Percentiles rank a stretch among this genome's conserved stretches.
Conservation (phyloP, 441 rosid species). For the Jatropha multifida region DNA sequence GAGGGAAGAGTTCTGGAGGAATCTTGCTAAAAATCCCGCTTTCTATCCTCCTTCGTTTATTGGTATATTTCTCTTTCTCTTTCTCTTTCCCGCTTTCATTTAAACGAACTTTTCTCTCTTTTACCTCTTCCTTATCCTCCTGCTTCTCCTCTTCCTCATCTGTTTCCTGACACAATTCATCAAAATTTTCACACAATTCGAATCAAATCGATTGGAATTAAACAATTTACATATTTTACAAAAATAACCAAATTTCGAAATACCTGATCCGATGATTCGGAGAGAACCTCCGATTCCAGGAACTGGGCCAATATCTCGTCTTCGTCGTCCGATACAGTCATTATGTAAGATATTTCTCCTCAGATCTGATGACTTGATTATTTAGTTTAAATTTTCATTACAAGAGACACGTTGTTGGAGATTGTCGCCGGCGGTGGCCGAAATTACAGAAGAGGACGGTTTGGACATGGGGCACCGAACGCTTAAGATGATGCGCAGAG, state of each 20-base stretch:
- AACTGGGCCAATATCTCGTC: conserved; percentile 64
- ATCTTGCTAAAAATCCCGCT: conserved; percentile 69
- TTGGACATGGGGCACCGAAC: no score
- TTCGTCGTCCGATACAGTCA: conserved; percentile 70
- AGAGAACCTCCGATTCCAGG: conserved; percentile 80
- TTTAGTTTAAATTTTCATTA: no score
- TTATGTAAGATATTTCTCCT: conserved; percentile 3
- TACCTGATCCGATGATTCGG: conserved; percentile 44
- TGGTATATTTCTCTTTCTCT: conserved; percentile 10
- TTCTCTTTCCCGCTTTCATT: conserved; percentile 28
- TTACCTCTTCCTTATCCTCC: conserved; percentile 34
- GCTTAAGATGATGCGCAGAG: no score
- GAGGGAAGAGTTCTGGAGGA: conserved; percentile 75
- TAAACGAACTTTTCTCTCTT: conserved; percentile 39
- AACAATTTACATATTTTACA: no score
- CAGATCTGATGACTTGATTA: background rate
- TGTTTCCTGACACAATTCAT: conserved; percentile 27
- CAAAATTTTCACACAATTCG: background rate
- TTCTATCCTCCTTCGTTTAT: conserved; percentile 47
- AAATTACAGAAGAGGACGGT: background rate
- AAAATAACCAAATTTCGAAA: background rate
- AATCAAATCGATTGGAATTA: background rate
- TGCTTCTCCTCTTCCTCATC: conserved; percentile 33
- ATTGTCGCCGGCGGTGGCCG: conserved; percentile 8
- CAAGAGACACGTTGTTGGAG: background rate